Percentiles rank a stretch among this genome's conserved stretches.
Conservation (phyloP, 78 protist species). For the Pelomyxa schiedti region DNA sequence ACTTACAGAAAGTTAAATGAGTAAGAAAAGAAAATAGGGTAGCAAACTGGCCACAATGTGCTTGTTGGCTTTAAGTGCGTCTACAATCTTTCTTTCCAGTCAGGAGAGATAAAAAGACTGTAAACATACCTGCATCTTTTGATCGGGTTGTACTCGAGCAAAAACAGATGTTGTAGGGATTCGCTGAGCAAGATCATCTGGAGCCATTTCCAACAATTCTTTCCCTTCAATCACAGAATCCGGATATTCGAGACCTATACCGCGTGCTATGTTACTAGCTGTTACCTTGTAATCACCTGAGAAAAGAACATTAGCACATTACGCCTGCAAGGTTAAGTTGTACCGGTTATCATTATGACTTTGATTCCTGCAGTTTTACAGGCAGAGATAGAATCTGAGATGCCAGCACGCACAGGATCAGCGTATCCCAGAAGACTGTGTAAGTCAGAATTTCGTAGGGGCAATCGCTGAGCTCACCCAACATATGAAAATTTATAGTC, state of each 20-base stretch:
- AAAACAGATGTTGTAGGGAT: background rate
- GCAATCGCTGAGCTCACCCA: no score
- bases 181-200: background rate
- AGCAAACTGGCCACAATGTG: constrained; percentile 15
- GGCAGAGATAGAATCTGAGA: background rate
- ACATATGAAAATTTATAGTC: background rate
- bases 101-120: no score
- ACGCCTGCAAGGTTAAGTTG: no score
- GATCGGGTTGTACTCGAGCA: background rate
- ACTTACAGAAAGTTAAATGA: no score
- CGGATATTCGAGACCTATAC: background rate
- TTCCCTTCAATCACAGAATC: background rate
- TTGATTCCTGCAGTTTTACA: background rate
- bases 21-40: no score
- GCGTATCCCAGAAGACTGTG: background rate
- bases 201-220: background rate
- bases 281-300: background rate
- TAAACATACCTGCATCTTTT: no score
- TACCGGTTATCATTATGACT: background rate
- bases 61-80: background rate
- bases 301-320: no score
- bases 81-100: no score
- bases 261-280: background rate
- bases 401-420: background rate
- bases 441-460: no score